A percentile compares a stretch with the other conserved stretches of the same genome.
Evolutionary conservation across 2,329 filamentous ascomycete genomes (phyloP).

Genomic region (Alternaria solani): DNA sequence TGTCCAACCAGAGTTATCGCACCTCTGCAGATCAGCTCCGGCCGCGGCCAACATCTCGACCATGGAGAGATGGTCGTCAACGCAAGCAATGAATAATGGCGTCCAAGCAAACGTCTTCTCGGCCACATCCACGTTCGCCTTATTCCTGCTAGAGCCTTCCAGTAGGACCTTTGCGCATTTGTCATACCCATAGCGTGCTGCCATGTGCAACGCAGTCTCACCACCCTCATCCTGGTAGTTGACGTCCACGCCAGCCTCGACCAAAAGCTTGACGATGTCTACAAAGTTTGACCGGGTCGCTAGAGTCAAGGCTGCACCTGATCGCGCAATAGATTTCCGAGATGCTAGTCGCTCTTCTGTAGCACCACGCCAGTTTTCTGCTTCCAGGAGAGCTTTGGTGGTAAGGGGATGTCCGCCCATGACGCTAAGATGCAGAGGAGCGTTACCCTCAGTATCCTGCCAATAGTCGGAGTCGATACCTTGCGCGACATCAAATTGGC

Average conservation of each 20-base stretch:
- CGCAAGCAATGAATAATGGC: constrained; percentile 89
- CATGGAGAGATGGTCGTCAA: constrained; percentile 81
- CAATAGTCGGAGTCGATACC: constrained; percentile 88
- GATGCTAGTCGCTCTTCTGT: constrained; percentile 69
- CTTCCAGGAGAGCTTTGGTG: constrained; percentile 79
- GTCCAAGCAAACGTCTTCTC: constrained; percentile 94
- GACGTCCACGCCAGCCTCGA: constrained; percentile 88
- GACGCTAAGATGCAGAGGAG: constrained; percentile 89
- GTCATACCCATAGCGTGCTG: constrained; percentile 84
- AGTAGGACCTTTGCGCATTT: constrained; percentile 82
- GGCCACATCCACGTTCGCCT: constrained; percentile 75
- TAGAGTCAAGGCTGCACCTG: constrained; percentile 84
- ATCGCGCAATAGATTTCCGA: constrained; percentile 77
- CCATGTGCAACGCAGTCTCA: constrained; percentile 90
- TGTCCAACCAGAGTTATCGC: constrained; percentile 92
- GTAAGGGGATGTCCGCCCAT: constrained; percentile 89
- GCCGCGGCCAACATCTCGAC: constrained; percentile 79
- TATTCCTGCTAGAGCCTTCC: constrained; percentile 73
- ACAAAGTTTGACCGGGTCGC: constrained; percentile 89
- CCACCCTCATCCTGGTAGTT: constrained; percentile 92
- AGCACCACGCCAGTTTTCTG: constrained; percentile 77
- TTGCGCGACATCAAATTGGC: constrained; percentile 80
- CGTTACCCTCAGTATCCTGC: constrained; percentile 92
- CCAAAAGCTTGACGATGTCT: constrained; percentile 83
- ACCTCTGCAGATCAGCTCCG: constrained; percentile 76